Evolutionary conservation across 129 eudicot species (phyloP).

Genomic region (Chrysanthemum makinoi): DNA sequence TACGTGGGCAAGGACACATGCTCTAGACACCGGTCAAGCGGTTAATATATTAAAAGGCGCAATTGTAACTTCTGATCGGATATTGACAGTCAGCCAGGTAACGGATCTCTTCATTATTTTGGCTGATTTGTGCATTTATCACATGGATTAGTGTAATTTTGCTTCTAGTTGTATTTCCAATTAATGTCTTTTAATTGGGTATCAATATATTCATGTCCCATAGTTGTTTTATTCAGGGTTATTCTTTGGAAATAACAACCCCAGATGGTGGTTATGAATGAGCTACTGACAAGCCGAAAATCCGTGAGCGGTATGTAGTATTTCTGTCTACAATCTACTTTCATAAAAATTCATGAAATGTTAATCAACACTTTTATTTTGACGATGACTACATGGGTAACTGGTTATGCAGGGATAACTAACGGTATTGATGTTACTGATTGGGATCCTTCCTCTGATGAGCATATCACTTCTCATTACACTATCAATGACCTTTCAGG

Average conservation of each 20-base stretch:
- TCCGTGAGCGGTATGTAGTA: constrained; percentile 45
- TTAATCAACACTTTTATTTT: not conserved
- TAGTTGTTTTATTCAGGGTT: constrained; percentile 49
- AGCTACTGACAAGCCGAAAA: constrained; percentile 62
- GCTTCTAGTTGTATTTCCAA: not conserved
- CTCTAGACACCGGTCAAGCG: constrained; percentile 84
- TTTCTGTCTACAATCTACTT: not conserved
- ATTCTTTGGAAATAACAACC: constrained; percentile 87
- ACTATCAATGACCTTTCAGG: constrained; percentile 70
- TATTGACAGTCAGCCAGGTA: constrained; percentile 85
- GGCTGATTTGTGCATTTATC: not conserved
- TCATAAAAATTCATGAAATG: not conserved
- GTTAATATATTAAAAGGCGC: constrained; percentile 85
- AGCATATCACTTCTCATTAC: constrained; percentile 58
- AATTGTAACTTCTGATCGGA: constrained; percentile 71
- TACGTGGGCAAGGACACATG: constrained; percentile 93
- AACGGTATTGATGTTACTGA: constrained; percentile 65
- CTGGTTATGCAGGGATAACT: constrained; percentile 50
- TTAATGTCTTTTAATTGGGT: not conserved
- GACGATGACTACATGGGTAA: not conserved
- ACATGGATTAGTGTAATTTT: not conserved
- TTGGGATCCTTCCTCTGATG: constrained; percentile 72
- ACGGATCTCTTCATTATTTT: not conserved
- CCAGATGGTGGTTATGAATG: constrained; percentile 93
- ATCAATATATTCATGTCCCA: not conserved